Evolutionary conservation across 352 stramenopile species (phyloP), one percentile per base, ranked within the genome.

Genomic region (Phytophthora hibernalis): DNA sequence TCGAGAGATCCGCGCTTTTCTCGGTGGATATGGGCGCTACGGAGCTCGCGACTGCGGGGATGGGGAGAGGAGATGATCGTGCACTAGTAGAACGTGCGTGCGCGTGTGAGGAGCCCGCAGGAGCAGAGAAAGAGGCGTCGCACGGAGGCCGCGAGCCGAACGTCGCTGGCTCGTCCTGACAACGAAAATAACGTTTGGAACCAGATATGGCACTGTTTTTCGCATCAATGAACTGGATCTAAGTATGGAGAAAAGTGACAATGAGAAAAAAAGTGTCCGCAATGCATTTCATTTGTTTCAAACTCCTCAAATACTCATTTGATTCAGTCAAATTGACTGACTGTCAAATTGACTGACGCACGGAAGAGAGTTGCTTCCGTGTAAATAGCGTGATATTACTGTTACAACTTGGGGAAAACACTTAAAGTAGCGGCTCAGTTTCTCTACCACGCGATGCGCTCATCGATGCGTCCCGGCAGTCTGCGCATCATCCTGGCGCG

Each of bases 401-500:
- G 49, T 55, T 55, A 44, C 49, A 47, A 28, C 31, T n/a, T n/a
- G 11, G 26, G 2, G 26, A 40, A 13, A 16, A 40, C 33, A 16
- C 13, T 18, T 42, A 42, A 42, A 18, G 35, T 5, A 18, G 35
- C 8, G n/a, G 31, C 8, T 6, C 38, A 22, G n/a, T 11, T n/a
- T 54, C 54, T 65, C 26, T 71, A 77, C 70, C 70, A 71, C 44
- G 58, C 60, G 44, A 72, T 47, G 22, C 44, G 21, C 59, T 87
- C 79, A 45, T 77, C 67, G 54, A 87, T 79, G 44, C 69, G 66
- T 24, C 63, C 64, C 20, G 79, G 79, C 26, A 87, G 24, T 13
- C 77, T 70, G n/a, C 37, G 58, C 54, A 79, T 30, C 47, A 88
- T 62, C 2, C 72, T 48, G 53, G 70, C 71, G 44, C 65, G 69